Conservation (phyloP, 768 basidiomycete species). For the Baorangia bicolor region DNA sequence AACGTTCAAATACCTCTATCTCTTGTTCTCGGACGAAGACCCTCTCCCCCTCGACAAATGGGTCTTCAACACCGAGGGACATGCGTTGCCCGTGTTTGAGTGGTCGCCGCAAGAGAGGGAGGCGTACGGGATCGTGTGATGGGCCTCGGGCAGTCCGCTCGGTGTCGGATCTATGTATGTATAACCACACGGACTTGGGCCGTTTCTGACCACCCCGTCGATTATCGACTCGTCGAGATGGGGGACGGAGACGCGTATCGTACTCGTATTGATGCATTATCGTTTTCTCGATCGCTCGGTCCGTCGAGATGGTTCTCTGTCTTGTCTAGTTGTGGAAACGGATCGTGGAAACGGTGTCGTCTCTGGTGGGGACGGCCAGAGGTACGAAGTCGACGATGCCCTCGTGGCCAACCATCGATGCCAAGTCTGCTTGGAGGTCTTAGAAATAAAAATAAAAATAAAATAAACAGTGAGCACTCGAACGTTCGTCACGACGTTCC, state of each 20-base stretch:
- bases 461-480: background rate
- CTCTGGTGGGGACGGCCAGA: background rate
- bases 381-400: too few species aligned
- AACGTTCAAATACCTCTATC: slow-evolving; percentile 70
- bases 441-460: too few species aligned
- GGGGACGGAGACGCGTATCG: background rate
- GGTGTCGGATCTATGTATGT: background rate
- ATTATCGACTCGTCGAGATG: background rate
- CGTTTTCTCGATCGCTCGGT: background rate
- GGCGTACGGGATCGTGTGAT: slow-evolving; percentile 33
- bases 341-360: too few species aligned
- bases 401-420: background rate
- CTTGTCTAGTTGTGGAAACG: background rate
- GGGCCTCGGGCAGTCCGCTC: background rate
- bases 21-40: slow-evolving; percentile 66
- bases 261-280: background rate
- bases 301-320: background rate
- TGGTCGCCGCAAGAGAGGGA: slow-evolving; percentile 58
- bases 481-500: too few species aligned
- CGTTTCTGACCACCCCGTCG: too few species aligned
- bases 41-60: slow-evolving; percentile 51
- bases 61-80: slow-evolving; percentile 72
- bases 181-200: background rate
- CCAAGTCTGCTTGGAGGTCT: background rate
- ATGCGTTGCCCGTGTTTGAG: slow-evolving; percentile 71